Conservation (phyloP, 129 eudicot species). For the Erigeron canadensis region DNA sequence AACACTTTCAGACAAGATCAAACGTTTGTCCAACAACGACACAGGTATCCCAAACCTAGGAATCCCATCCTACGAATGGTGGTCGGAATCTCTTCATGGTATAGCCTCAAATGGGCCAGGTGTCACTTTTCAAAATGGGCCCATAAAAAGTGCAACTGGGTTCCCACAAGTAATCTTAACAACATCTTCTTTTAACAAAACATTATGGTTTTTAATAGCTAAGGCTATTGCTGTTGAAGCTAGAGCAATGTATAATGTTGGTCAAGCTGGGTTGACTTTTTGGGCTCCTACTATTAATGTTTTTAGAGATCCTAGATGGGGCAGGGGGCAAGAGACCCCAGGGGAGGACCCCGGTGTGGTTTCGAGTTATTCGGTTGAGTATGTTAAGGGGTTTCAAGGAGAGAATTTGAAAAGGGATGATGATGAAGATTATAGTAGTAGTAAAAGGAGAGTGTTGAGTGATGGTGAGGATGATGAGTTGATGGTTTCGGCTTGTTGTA, state of each 20-base stretch:
- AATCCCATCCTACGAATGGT: slow-evolving; percentile 84
- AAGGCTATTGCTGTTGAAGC: slow-evolving; percentile 68
- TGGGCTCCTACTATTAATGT: slow-evolving; percentile 93
- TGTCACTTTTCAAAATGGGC: slow-evolving; percentile 48
- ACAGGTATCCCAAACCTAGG: slow-evolving; percentile 61
- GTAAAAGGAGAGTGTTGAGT: slow-evolving; percentile 45
- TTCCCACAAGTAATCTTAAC: slow-evolving; percentile 79
- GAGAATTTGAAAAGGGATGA: slow-evolving; percentile 5
- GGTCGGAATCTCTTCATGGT: slow-evolving; percentile 98
- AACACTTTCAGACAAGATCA: slow-evolving; percentile 72
- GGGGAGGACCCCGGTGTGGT: slow-evolving; percentile 92
- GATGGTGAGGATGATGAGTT: slow-evolving; percentile 38
- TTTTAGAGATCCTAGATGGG: slow-evolving; percentile 98
- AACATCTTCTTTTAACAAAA: slow-evolving; percentile 67
- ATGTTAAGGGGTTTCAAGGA: slow-evolving; percentile 75
- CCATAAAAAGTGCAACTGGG: slow-evolving; percentile 59
- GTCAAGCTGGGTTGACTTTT: slow-evolving; percentile 92
- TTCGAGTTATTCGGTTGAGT: slow-evolving; percentile 56
- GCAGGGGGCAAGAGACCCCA: slow-evolving; percentile 94
- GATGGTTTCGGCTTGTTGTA: slow-evolving; percentile 98
- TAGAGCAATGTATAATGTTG: slow-evolving; percentile 78
- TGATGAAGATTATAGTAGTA: background rate
- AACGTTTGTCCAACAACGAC: slow-evolving; percentile 66
- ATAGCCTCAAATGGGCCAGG: slow-evolving; percentile 90
- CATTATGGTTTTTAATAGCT: slow-evolving; percentile 61